phyloP scores from a whole-genome alignment of 2,329 filamentous ascomycete genomes.

The Leptoxyphium fumago region DNA sequence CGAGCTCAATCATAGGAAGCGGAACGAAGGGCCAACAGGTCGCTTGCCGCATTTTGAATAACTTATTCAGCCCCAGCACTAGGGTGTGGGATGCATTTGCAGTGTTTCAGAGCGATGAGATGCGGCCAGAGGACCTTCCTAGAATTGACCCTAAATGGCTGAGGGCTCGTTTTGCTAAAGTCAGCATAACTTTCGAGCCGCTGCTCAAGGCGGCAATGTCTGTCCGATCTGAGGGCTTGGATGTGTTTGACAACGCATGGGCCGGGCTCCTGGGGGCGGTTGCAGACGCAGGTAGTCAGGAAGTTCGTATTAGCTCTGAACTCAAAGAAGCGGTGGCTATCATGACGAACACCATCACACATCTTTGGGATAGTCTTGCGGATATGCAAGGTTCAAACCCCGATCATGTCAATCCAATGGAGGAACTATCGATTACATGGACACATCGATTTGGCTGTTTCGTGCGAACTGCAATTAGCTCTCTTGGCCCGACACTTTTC shows the following conservation, averaged over 20 bases:
- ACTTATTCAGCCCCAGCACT: constrained; percentile 47
- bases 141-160: constrained; percentile 78
- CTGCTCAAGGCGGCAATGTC: constrained; percentile 38
- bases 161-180: constrained; percentile 49
- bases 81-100: constrained; percentile 60
- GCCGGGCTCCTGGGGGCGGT: constrained; percentile 45
- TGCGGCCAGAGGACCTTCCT: constrained; percentile 63
- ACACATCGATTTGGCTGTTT: constrained; percentile 38
- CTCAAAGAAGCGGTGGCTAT: constrained; percentile 65
- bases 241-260: constrained; percentile 15
- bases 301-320: constrained; percentile 77
- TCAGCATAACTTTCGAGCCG: constrained; percentile 48
- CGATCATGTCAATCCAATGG: too few species aligned
- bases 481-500: constrained; percentile 35
- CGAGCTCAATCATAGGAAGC: constrained; percentile 35
- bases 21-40: constrained; percentile 40
- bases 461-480: constrained; percentile 31
- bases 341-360: constrained; percentile 43
- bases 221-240: constrained; percentile 11
- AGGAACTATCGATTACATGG: constrained; percentile 14
- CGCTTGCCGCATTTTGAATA: constrained; percentile 56
- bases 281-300: constrained; percentile 58
- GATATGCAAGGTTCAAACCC: too few species aligned
- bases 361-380: too few species aligned
- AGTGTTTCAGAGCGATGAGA: constrained; percentile 37